Conservation (phyloP, 495 filamentous ascomycete species). For the Hypoxylon crocopeplum region DNA sequence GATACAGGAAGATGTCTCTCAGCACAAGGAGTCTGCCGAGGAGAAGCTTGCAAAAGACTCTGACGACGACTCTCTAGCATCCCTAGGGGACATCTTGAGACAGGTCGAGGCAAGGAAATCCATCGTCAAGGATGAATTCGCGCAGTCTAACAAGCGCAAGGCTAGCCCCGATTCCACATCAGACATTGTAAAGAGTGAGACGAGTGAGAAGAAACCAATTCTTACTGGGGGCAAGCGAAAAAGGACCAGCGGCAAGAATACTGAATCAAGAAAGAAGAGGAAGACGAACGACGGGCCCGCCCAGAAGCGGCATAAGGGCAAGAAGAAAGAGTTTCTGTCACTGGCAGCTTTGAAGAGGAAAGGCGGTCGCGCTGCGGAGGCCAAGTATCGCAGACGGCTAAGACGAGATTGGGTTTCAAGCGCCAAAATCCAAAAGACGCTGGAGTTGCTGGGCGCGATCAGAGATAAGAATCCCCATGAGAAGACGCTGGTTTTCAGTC, state of each 20-base stretch:
- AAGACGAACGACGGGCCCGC: slow-evolving; percentile 10
- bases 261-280: slow-evolving; percentile 32
- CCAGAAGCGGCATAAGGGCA: slow-evolving; percentile 44
- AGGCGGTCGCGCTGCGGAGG: slow-evolving; percentile 65
- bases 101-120: neutral
- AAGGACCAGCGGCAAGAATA: slow-evolving; percentile 11
- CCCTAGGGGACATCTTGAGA: slow-evolving; percentile 7
- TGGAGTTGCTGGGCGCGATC: slow-evolving; percentile 64
- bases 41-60: slow-evolving; percentile 8
- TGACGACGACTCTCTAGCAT: slow-evolving; percentile 14
- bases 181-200: neutral
- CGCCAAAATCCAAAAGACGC: slow-evolving; percentile 75
- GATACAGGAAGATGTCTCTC: neutral
- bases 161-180: slow-evolving; percentile 2
- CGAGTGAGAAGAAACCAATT: neutral
- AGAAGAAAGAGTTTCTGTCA: slow-evolving; percentile 53
- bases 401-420: slow-evolving; percentile 69
- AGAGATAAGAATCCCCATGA: slow-evolving; percentile 51
- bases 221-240: slow-evolving; percentile 27
- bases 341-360: slow-evolving; percentile 73
- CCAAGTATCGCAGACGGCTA: slow-evolving; percentile 63
- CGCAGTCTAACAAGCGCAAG: slow-evolving; percentile 5
- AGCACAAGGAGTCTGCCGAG: slow-evolving; percentile 1
- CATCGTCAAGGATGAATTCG: neutral
- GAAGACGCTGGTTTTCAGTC: slow-evolving; percentile 93